Percentiles rank a stretch among this genome's conserved stretches.
phyloP scores from a whole-genome alignment of 169 alveolate genomes.

The Toxoplasma gondii region DNA sequence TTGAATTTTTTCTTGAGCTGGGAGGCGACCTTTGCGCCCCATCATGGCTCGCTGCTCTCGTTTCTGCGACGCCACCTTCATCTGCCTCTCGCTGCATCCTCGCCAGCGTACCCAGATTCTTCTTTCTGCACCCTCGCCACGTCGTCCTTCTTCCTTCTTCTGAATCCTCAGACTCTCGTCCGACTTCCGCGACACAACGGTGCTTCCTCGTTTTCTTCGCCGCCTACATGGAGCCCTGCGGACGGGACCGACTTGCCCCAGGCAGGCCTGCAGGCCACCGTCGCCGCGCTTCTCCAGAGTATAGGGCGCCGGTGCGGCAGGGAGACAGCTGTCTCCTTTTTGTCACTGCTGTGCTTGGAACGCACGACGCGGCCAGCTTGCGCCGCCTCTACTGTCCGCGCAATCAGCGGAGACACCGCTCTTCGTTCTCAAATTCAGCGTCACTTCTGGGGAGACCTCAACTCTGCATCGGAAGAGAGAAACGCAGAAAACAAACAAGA shows the following conservation, averaged over 20 bases:
- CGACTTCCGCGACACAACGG: neutral
- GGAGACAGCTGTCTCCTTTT: neutral
- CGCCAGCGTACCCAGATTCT: neutral
- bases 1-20: neutral
- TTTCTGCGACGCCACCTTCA: neutral
- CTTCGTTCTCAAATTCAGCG: too few relatives aligned
- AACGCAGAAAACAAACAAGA: neutral
- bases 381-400: neutral
- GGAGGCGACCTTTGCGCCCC: neutral
- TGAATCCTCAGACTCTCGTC: neutral
- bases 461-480: neutral
- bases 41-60: neutral
- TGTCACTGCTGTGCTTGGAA: neutral
- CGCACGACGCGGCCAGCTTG: neutral
- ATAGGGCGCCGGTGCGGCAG: neutral
- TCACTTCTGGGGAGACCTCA: too few relatives aligned
- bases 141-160: constrained; percentile 20
- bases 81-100: neutral
- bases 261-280: neutral
- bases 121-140: neutral
- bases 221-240: neutral
- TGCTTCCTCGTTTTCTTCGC: neutral
- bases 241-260: neutral
- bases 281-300: neutral
- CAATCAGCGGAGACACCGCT: too few relatives aligned